A percentile compares a stretch with the other conserved stretches of the same genome.
Conservation (phyloP, 768 basidiomycete species). For the Symmetrospora coprosmae region DNA sequence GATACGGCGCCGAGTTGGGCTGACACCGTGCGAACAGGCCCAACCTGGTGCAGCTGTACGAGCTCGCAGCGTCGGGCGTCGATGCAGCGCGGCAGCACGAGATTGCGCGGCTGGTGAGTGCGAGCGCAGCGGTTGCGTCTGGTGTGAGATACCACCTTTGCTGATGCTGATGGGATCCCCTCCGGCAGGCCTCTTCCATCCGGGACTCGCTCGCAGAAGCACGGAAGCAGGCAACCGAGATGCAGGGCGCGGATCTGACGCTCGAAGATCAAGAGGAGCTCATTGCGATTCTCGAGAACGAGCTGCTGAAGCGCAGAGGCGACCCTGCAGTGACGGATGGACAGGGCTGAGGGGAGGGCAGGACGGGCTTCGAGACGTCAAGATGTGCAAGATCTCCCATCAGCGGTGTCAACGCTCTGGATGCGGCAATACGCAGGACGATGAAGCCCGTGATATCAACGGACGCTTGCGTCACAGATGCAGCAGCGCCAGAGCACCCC, state of each 20-base stretch:
- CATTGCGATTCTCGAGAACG: slow-evolving; percentile 6
- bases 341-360: too few relatives aligned
- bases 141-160: neutral
- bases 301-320: too few relatives aligned
- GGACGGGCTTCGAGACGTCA: too few relatives aligned
- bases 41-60: neutral
- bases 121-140: too few relatives aligned
- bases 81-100: slow-evolving; percentile 16
- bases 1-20: neutral
- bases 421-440: too few relatives aligned
- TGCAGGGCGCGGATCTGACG: slow-evolving; percentile 7
- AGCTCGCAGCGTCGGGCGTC: slow-evolving; percentile 10
- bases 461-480: too few relatives aligned
- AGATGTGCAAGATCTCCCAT: neutral
- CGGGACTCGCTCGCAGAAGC: slow-evolving; percentile 4
- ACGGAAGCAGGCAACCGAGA: neutral
- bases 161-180: neutral
- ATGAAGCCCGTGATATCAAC: too few relatives aligned
- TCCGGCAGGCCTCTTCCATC: neutral
- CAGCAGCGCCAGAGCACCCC: too few relatives aligned
- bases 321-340: too few relatives aligned
- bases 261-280: slow-evolving; percentile 10
- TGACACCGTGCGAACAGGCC: neutral
- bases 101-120: slow-evolving; percentile 5
- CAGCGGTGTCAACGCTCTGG: too few relatives aligned